Evolutionary conservation across 305 asterid species (phyloP).

Genomic region (Fraxinus platypoda): DNA sequence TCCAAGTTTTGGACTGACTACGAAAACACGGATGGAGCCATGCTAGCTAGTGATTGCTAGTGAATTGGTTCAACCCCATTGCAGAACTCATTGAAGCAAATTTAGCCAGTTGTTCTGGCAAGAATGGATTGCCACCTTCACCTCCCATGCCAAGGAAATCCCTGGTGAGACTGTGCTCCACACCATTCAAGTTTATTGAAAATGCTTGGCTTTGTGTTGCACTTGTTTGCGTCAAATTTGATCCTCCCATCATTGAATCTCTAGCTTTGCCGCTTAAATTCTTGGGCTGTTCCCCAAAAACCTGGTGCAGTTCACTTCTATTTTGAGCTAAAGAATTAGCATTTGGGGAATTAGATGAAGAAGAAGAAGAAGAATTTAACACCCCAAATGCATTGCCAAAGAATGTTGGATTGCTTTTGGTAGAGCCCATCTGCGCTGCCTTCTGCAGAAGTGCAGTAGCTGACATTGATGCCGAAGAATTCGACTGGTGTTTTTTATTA

Average conservation of each 20-base stretch:
- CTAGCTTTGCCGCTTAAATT: not conserved
- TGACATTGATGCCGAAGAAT: constrained; percentile 58
- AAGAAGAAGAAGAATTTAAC: constrained; percentile 44
- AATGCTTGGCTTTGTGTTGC: constrained; percentile 12
- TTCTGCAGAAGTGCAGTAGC: constrained; percentile 88
- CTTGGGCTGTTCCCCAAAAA: constrained; percentile 35
- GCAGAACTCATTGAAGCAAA: constrained; percentile 72
- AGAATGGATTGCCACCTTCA: constrained; percentile 51
- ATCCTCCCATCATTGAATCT: constrained; percentile 32
- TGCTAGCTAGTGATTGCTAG: constrained; percentile 41
- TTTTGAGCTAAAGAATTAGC: constrained; percentile 27
- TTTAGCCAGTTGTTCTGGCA: constrained; percentile 62
- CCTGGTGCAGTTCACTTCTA: constrained; percentile 53
- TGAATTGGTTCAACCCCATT: constrained; percentile 67
- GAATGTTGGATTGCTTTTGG: constrained; percentile 47
- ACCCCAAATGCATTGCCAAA: constrained; percentile 55
- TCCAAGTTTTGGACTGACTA: not conserved
- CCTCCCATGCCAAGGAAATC: constrained; percentile 80
- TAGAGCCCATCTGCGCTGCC: constrained; percentile 87
- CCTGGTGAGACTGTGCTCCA: constrained; percentile 52
- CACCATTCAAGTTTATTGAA: constrained; percentile 36
- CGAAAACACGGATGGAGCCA: not conserved
- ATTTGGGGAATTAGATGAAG: constrained; percentile 38
- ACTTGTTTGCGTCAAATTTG: constrained; percentile 17
- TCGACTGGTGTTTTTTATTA: constrained; percentile 18